phyloP scores from a whole-genome alignment of 495 filamentous ascomycete genomes.

The Acidiella bohemica region DNA sequence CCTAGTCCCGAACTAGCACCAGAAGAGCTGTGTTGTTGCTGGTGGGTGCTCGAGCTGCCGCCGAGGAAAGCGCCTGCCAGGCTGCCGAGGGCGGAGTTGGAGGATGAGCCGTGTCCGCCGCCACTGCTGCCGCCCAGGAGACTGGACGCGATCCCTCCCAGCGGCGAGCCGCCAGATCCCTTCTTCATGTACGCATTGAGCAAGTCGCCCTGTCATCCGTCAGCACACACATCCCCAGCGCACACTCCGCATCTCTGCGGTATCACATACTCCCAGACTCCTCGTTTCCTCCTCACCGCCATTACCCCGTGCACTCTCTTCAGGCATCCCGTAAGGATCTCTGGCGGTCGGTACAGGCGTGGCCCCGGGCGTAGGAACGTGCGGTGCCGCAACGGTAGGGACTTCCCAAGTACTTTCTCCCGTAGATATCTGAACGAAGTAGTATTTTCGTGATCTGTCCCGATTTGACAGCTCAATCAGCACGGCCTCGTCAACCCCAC shows the following conservation, averaged over 20 bases:
- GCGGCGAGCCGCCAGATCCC: background rate
- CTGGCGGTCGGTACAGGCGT: slow-evolving; percentile 26
- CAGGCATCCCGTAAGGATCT: slow-evolving; percentile 22
- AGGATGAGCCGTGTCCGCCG: slow-evolving; percentile 13
- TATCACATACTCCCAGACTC: slow-evolving; percentile 25
- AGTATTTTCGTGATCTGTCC: slow-evolving; percentile 23
- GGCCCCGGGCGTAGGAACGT: slow-evolving; percentile 19
- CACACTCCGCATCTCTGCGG: background rate
- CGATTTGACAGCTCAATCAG: no score
- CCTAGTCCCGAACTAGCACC: slow-evolving; percentile 18
- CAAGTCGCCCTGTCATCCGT: slow-evolving; percentile 29
- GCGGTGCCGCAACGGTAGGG: slow-evolving; percentile 27
- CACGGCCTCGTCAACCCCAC: no score
- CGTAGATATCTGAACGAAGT: slow-evolving; percentile 31
- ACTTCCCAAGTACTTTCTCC: slow-evolving; percentile 31
- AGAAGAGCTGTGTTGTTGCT: slow-evolving; percentile 2
- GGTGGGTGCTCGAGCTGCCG: slow-evolving; percentile 24
- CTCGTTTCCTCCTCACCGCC: slow-evolving; percentile 25
- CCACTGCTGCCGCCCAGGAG: slow-evolving; percentile 31
- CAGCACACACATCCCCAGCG: background rate
- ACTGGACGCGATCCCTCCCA: slow-evolving; percentile 25
- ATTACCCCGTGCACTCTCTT: slow-evolving; percentile 22
- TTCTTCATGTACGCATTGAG: slow-evolving; percentile 26
- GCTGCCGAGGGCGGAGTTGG: slow-evolving; percentile 16
- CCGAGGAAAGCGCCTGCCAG: slow-evolving; percentile 31